Conservation (phyloP, 306 rosid species). For the Argentina anserina region DNA sequence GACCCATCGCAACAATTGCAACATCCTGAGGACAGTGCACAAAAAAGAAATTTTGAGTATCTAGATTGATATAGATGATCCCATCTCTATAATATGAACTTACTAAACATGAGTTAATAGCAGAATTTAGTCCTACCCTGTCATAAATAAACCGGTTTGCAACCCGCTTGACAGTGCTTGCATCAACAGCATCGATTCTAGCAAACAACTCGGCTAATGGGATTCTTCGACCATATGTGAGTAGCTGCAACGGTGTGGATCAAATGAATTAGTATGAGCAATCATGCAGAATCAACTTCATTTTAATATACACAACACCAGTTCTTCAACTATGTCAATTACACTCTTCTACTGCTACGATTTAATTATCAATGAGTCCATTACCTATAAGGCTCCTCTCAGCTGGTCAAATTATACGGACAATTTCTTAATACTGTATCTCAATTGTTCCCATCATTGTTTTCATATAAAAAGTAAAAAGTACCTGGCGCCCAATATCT, state of each 20-base stretch:
- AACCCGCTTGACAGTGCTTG: conserved; percentile 84
- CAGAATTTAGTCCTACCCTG: conserved; percentile 44
- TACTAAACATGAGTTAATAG: not conserved
- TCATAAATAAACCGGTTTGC: conserved; percentile 91
- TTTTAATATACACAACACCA: not conserved
- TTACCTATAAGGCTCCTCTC: not conserved
- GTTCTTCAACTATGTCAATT: not conserved
- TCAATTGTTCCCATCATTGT: not conserved
- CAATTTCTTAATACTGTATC: not conserved
- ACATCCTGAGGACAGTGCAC: conserved; percentile 54
- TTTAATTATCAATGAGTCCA: not conserved
- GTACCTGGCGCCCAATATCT: conserved; percentile 96
- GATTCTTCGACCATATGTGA: conserved; percentile 90
- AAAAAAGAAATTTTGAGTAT: not conserved
- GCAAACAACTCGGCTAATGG: conserved; percentile 89
- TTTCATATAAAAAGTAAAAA: not conserved
- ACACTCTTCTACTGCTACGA: not conserved
- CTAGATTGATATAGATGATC: not conserved
- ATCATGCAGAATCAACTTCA: not conserved
- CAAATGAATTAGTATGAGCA: not conserved
- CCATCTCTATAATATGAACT: not conserved
- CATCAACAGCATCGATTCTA: conserved; percentile 91
- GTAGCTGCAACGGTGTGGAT: conserved; percentile 44
- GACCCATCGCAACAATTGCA: conserved; percentile 92
- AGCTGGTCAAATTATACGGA: not conserved